A percentile compares a stretch with the other conserved stretches of the same genome.
phyloP scores from a whole-genome alignment of 202 grass and related monocot genomes.

The Carex arenaria region DNA sequence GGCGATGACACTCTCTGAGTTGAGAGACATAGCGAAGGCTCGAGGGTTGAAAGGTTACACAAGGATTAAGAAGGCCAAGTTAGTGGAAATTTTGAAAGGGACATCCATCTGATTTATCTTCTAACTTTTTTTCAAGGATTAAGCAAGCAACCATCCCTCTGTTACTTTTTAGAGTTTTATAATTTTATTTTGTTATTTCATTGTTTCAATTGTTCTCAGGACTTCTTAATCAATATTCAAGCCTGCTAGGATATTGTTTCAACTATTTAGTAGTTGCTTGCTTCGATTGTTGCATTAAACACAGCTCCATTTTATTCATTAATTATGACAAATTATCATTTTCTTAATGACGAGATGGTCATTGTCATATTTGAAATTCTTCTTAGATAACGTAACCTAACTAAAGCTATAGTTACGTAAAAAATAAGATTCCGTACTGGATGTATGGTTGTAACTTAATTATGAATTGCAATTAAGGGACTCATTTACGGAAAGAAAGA shows the following conservation, averaged over 20 bases:
- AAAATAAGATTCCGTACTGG: neutral
- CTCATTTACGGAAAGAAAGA: no score
- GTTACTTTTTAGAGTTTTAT: neutral
- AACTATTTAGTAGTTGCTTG: neutral
- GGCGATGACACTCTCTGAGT: conserved; percentile 47
- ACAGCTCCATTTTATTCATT: neutral
- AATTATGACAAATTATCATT: neutral
- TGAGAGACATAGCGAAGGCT: conserved; percentile 58
- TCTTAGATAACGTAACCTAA: neutral
- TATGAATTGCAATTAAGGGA: no score
- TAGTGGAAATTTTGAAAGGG: conserved; percentile 49
- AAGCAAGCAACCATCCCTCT: no score
- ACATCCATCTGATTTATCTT: neutral
- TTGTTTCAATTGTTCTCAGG: conserved; percentile 1
- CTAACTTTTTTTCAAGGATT: neutral
- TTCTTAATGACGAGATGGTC: neutral
- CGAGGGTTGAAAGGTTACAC: conserved; percentile 65
- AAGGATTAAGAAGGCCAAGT: conserved; percentile 57
- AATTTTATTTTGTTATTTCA: neutral
- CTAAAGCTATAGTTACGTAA: neutral
- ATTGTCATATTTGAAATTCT: neutral
- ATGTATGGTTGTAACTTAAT: neutral
- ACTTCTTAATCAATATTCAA: neutral
- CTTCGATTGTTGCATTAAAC: neutral
- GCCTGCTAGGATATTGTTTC: neutral